Evolutionary conservation across 2,329 filamentous ascomycete genomes (phyloP).

Genomic region (Pseudopithomyces chartarum): DNA sequence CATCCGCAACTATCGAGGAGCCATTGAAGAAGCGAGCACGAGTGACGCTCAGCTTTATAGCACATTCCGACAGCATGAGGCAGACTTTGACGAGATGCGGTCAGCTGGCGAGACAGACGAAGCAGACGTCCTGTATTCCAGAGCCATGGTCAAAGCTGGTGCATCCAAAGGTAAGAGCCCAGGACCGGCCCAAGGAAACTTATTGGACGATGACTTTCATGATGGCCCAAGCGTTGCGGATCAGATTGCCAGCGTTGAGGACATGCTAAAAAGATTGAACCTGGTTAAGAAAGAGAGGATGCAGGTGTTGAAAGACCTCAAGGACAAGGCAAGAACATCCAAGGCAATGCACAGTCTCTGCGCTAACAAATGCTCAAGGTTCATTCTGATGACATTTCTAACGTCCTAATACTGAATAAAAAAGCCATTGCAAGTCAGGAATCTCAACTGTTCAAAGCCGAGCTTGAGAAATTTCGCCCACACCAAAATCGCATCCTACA

Average conservation of each 20-base stretch:
- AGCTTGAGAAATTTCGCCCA: conserved; percentile 95
- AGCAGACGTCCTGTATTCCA: conserved; percentile 86
- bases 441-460: conserved; percentile 87
- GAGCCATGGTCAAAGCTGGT: conserved; percentile 79
- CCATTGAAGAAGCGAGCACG: conserved; percentile 83
- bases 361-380: conserved; percentile 61
- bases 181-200: conserved; percentile 72
- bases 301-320: conserved; percentile 93
- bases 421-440: conserved; percentile 94
- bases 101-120: conserved; percentile 84
- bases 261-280: conserved; percentile 87
- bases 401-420: conserved; percentile 96
- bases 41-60: conserved; percentile 84
- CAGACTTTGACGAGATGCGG: conserved; percentile 94
- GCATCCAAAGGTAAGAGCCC: conserved; percentile 64
- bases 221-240: conserved; percentile 79
- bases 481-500: conserved; percentile 91
- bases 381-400: conserved; percentile 95
- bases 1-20: conserved; percentile 84
- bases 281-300: conserved; percentile 89
- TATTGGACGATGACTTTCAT: conserved; percentile 93
- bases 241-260: conserved; percentile 87
- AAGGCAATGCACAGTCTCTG: background rate
- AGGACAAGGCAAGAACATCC: conserved; percentile 77
- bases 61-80: conserved; percentile 84